Evolutionary conservation across 495 filamentous ascomycete species (phyloP).

Genomic region (Trichocladium uniseriatum): DNA sequence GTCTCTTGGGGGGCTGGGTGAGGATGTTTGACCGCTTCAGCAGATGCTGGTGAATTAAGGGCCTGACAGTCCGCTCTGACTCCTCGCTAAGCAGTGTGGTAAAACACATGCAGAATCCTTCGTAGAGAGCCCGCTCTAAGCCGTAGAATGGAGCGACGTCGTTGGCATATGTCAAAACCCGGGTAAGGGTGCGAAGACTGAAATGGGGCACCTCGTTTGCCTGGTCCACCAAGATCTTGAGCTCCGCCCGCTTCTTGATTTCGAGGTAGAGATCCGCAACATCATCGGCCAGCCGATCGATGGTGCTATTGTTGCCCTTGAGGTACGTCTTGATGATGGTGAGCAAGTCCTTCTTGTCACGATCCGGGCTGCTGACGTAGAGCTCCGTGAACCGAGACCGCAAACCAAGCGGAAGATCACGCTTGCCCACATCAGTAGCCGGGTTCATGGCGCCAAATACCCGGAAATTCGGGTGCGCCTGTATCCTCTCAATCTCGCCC

Average conservation of each 20-base stretch:
- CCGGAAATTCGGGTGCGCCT: slow-evolving; percentile 85
- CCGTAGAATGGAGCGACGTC: slow-evolving; percentile 80
- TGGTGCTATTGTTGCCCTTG: slow-evolving; percentile 52
- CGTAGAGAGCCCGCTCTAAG: slow-evolving; percentile 77
- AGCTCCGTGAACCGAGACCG: slow-evolving; percentile 75
- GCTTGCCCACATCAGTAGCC: slow-evolving; percentile 92
- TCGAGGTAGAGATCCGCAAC: slow-evolving; percentile 79
- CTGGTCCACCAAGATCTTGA: slow-evolving; percentile 82
- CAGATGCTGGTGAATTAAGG: slow-evolving; percentile 73
- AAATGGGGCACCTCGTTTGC: slow-evolving; percentile 91
- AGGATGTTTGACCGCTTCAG: slow-evolving; percentile 58
- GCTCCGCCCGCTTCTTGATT: slow-evolving; percentile 69
- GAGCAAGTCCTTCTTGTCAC: slow-evolving; percentile 69
- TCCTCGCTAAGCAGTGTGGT: slow-evolving; percentile 70
- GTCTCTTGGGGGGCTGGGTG: slow-evolving; percentile 62
- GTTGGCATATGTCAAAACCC: slow-evolving; percentile 74
- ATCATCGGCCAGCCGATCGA: slow-evolving; percentile 59
- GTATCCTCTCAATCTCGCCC: slow-evolving; percentile 77
- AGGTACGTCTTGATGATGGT: slow-evolving; percentile 82
- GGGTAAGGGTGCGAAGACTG: slow-evolving; percentile 88
- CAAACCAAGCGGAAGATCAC: slow-evolving; percentile 71
- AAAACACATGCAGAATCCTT: slow-evolving; percentile 99
- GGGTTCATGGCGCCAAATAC: slow-evolving; percentile 99
- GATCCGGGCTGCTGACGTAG: slow-evolving; percentile 83
- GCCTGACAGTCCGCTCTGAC: slow-evolving; percentile 67